phyloP scores from a whole-genome alignment of 768 basidiomycete species.

The Rickenella mellea region DNA sequence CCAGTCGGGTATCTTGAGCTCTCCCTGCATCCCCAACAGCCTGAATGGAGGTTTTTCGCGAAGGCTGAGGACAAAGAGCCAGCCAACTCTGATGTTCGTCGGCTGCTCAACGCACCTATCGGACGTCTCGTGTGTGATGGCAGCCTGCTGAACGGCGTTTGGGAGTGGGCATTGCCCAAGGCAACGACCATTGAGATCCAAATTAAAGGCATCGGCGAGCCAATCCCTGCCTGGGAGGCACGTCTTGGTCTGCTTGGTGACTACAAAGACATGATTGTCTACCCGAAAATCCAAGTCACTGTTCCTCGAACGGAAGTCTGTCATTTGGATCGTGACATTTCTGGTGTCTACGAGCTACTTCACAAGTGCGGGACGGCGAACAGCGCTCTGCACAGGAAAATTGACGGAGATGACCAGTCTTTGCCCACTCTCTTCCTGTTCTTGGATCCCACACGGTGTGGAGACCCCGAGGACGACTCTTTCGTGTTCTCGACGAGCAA shows the following conservation, averaged over 20 bases:
- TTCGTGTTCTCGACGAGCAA: conserved; percentile 81
- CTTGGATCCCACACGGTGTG: conserved; percentile 78
- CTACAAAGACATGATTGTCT: conserved; percentile 58
- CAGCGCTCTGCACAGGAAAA: conserved; percentile 67
- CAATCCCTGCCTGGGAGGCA: conserved; percentile 79
- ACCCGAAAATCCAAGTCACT: conserved; percentile 55
- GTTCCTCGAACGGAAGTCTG: conserved; percentile 36
- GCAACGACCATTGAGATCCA: conserved; percentile 44
- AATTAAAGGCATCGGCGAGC: conserved; percentile 55
- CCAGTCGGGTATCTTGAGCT: conserved; percentile 65
- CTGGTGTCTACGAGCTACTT: conserved; percentile 69
- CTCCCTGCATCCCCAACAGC: conserved; percentile 60
- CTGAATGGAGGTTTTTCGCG: conserved; percentile 84
- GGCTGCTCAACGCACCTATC: conserved; percentile 63
- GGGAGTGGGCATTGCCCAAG: conserved; percentile 75
- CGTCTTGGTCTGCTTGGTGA: conserved; percentile 63
- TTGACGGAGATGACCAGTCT: conserved; percentile 30
- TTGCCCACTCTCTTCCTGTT: conserved; percentile 64
- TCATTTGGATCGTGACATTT: conserved; percentile 68
- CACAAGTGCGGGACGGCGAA: conserved; percentile 88
- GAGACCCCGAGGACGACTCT: conserved; percentile 63
- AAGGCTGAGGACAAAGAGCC: conserved; percentile 57
- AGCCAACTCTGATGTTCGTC: conserved; percentile 73
- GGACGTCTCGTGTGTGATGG: conserved; percentile 55
- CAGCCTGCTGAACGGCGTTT: conserved; percentile 56